Percentiles rank a stretch among this genome's conserved stretches.
phyloP scores from a whole-genome alignment of 73 alveolate species.

The Breviolum minutum region DNA sequence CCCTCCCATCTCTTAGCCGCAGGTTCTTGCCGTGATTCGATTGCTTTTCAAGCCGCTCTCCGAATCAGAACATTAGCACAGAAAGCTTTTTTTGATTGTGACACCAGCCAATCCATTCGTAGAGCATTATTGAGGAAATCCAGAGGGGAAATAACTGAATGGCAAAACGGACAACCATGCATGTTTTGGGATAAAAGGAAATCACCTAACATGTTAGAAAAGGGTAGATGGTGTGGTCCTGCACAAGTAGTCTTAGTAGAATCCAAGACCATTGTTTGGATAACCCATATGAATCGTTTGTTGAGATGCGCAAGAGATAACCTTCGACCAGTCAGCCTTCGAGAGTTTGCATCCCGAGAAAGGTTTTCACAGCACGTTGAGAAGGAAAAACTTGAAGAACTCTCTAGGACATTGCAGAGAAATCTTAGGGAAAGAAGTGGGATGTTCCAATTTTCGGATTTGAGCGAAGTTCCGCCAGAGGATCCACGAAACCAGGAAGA shows the following conservation, averaged over 20 bases:
- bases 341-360: background rate
- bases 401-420: background rate
- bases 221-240: too few relatives aligned
- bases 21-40: background rate
- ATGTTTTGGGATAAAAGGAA: too few relatives aligned
- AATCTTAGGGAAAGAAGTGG: background rate
- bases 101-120: background rate
- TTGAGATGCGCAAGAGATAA: background rate
- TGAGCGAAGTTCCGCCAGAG: background rate
- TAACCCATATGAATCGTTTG: too few relatives aligned
- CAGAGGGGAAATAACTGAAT: background rate
- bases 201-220: too few relatives aligned
- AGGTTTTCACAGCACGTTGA: background rate
- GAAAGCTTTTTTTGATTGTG: background rate
- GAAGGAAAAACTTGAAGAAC: background rate
- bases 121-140: background rate
- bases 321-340: background rate
- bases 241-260: too few relatives aligned
- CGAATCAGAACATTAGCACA: background rate
- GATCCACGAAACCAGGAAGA: too few relatives aligned
- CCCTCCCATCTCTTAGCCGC: background rate
- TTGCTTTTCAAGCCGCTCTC: background rate
- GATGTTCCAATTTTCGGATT: background rate
- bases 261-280: too few relatives aligned
- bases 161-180: background rate